phyloP scores from a whole-genome alignment of 352 stramenopile genomes.

The Aphanomyces euteiches region DNA sequence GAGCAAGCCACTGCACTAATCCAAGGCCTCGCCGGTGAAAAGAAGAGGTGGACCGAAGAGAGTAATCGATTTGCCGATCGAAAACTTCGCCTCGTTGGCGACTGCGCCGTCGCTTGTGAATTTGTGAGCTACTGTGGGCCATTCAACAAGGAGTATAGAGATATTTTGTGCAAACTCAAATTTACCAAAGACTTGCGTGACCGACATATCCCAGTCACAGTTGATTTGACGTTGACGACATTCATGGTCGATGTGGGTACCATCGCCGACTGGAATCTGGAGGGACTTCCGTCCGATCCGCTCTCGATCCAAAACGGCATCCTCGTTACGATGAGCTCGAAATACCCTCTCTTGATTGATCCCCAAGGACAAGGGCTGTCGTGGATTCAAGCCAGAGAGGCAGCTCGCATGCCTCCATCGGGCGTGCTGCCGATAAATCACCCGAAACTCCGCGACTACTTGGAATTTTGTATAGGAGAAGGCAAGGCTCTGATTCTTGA shows the following conservation, averaged over 20 bases:
- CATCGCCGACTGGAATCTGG: constrained; percentile 85
- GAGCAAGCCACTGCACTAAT: constrained; percentile 87
- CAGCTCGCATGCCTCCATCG: constrained; percentile 45
- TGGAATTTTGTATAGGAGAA: constrained; percentile 85
- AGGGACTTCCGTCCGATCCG: constrained; percentile 80
- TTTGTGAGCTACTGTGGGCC: constrained; percentile 88
- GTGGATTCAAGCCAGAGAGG: constrained; percentile 82
- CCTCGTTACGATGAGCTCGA: constrained; percentile 66
- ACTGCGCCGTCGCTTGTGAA: constrained; percentile 78
- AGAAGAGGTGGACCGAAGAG: constrained; percentile 85
- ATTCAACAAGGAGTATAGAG: constrained; percentile 85
- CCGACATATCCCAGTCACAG: constrained; percentile 64
- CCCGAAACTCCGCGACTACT: constrained; percentile 70
- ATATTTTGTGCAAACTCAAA: constrained; percentile 52
- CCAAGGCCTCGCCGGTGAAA: constrained; percentile 77
- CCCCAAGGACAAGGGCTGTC: constrained; percentile 84
- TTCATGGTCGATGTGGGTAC: constrained; percentile 78
- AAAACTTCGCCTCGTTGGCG: constrained; percentile 78
- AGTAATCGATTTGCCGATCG: constrained; percentile 80
- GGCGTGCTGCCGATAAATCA: constrained; percentile 60
- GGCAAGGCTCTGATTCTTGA: constrained; percentile 81
- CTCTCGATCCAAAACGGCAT: constrained; percentile 90
- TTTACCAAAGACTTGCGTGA: constrained; percentile 65
- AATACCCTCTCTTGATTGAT: constrained; percentile 86
- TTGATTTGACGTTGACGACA: constrained; percentile 50